phyloP scores from a whole-genome alignment of 163 green algal genomes.

The Chlorella variabilis region DNA sequence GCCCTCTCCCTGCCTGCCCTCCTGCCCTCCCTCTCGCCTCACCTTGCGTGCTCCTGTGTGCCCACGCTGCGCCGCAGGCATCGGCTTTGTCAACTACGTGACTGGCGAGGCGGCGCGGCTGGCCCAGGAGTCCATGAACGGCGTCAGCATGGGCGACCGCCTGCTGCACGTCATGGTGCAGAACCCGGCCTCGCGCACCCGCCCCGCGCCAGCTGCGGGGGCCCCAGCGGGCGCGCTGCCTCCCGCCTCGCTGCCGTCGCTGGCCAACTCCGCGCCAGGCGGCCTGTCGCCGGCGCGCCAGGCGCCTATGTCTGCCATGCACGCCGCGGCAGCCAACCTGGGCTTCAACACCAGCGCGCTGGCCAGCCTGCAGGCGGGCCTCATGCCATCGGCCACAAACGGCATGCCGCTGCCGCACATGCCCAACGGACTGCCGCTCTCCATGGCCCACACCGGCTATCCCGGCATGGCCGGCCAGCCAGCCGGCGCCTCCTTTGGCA shows the following conservation, averaged over 20 bases:
- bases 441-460: not conserved
- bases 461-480: not conserved
- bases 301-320: not conserved
- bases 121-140: constrained; percentile 50
- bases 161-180: constrained; percentile 59
- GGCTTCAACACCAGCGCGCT: not conserved
- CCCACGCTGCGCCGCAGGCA: no score
- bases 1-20: no score
- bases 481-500: not conserved
- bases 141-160: constrained; percentile 43
- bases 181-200: constrained; percentile 13
- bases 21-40: no score
- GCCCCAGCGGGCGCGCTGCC: not conserved
- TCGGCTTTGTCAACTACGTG: constrained; percentile 56
- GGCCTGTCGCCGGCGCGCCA: not conserved
- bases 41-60: no score
- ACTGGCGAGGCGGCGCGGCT: constrained; percentile 23
- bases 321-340: constrained; percentile 9
- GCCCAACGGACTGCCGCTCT: not conserved
- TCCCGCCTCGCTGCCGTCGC: not conserved
- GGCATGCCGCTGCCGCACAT: not conserved
- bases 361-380: constrained; percentile 17
- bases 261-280: not conserved
- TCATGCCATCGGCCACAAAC: not conserved
- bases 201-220: not conserved